These are phyloP conservation scores for Chaetomidium leptoderma DNA, from an alignment of 495 filamentous ascomycete species.

Conservation along the genomic window DNA sequence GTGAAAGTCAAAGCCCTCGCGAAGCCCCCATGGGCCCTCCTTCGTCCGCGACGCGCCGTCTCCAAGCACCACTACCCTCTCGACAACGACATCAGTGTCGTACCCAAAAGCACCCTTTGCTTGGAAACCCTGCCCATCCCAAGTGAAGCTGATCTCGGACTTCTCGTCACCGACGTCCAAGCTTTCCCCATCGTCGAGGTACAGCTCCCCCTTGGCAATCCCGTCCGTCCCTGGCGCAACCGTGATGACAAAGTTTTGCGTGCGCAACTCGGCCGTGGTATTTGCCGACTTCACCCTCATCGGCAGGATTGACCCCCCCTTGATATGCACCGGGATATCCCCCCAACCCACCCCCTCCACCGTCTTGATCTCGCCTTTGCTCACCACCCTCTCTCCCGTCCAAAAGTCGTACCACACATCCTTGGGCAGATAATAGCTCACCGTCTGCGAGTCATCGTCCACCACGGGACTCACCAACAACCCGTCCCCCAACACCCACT, in stretches of 20 bases:
- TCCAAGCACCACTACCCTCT: slow-evolving; percentile 53
- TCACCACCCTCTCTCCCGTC: slow-evolving; percentile 54
- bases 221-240: slow-evolving; percentile 54
- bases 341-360: slow-evolving; percentile 53
- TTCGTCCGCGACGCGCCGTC: slow-evolving; percentile 15
- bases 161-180: slow-evolving; percentile 28
- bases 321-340: slow-evolving; percentile 70
- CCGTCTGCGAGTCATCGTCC: slow-evolving; percentile 55
- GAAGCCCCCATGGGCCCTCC: slow-evolving; percentile 20
- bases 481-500: slow-evolving; percentile 69
- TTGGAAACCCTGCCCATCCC: slow-evolving; percentile 42
- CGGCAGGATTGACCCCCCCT: slow-evolving; percentile 65
- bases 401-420: slow-evolving; percentile 77
- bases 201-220: slow-evolving; percentile 43
- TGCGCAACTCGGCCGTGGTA: slow-evolving; percentile 65
- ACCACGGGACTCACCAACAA: slow-evolving; percentile 70
- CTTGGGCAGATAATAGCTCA: slow-evolving; percentile 64
- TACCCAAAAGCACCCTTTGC: slow-evolving; percentile 55
- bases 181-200: slow-evolving; percentile 60
- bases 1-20: slow-evolving; percentile 8
- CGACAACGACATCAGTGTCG: slow-evolving; percentile 45
- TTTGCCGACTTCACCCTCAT: slow-evolving; percentile 53
- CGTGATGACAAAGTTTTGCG: slow-evolving; percentile 63
- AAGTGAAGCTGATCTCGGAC: slow-evolving; percentile 52
- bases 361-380: slow-evolving; percentile 47